A percentile compares a stretch with the other conserved stretches of the same genome.
phyloP scores from a whole-genome alignment of 495 filamentous ascomycete species.

The Cairneyella variabilis region DNA sequence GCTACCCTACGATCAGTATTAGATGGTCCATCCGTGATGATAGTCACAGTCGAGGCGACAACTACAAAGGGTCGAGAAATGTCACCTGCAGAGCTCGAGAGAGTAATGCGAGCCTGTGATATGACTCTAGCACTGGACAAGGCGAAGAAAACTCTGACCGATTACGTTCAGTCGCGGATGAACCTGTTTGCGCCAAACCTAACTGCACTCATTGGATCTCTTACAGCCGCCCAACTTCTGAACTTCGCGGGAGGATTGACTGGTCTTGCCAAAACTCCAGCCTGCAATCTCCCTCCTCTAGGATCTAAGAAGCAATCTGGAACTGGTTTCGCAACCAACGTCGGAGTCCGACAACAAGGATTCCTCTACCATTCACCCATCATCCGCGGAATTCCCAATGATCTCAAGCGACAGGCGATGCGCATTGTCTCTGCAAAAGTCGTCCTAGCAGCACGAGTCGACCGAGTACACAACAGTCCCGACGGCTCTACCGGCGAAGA shows the following conservation, averaged over 20 bases:
- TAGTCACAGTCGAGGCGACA: constrained; percentile 92
- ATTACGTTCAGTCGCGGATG: constrained; percentile 98
- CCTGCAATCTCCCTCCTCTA: constrained; percentile 87
- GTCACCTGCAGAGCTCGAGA: constrained; percentile 66
- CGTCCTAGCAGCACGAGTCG: constrained; percentile 83
- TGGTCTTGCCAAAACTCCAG: constrained; percentile 84
- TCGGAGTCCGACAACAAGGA: constrained; percentile 86
- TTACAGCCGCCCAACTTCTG: constrained; percentile 94
- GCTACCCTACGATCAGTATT: constrained; percentile 72
- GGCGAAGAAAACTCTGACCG: constrained; percentile 82
- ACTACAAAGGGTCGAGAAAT: constrained; percentile 79
- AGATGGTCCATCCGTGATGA: constrained; percentile 87
- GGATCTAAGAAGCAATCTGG: constrained; percentile 82
- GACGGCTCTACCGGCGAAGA: constrained; percentile 83
- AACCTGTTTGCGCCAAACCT: constrained; percentile 92
- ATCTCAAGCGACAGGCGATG: constrained; percentile 91
- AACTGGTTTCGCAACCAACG: constrained; percentile 88
- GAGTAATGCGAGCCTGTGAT: constrained; percentile 74
- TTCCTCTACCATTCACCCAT: constrained; percentile 91
- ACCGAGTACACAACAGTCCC: constrained; percentile 76
- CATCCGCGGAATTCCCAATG: constrained; percentile 74
- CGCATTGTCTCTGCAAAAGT: constrained; percentile 93
- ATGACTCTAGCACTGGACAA: constrained; percentile 83
- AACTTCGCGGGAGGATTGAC: constrained; percentile 88
- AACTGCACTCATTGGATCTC: constrained; percentile 85